Percentiles rank a stretch among this genome's conserved stretches.
Evolutionary conservation across 805 yeast genomes (phyloP).

Genomic region (Metschnikowia santaceciliae): DNA sequence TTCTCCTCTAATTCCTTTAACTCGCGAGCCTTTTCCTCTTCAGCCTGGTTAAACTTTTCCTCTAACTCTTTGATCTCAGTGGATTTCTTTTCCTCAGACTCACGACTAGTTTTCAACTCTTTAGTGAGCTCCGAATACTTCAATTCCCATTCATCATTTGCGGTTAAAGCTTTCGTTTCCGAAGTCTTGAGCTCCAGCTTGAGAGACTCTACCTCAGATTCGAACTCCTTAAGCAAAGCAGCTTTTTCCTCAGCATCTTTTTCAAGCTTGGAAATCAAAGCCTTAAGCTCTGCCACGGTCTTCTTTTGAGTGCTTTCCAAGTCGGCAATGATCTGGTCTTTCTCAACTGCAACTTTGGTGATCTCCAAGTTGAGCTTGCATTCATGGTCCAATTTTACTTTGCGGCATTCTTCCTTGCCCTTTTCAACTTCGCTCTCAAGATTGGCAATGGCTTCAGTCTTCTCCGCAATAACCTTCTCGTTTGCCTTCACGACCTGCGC

Average conservation of each 20-base stretch:
- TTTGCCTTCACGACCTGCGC: conserved; percentile 3
- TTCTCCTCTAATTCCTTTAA: conserved; percentile 3
- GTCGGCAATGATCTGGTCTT: conserved; percentile 15
- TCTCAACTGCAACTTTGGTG: conserved; percentile 21
- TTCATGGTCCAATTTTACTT: conserved; percentile 16
- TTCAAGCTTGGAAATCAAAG: neutral
- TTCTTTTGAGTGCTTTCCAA: neutral
- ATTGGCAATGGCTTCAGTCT: neutral
- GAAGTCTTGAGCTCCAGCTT: conserved; percentile 5
- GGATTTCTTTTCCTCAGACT: neutral
- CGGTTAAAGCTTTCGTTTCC: neutral
- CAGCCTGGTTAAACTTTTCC: neutral
- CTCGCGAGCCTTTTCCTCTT: conserved; percentile 4
- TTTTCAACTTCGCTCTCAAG: neutral
- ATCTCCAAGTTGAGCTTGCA: conserved; percentile 24
- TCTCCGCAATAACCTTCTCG: neutral
- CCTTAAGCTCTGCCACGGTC: neutral
- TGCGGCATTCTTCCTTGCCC: conserved; percentile 8
- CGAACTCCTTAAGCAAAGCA: neutral
- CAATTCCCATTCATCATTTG: neutral
- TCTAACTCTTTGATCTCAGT: conserved; percentile 4
- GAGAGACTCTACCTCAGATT: conserved; percentile 6
- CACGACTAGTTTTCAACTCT: neutral
- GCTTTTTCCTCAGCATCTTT: conserved; percentile 4
- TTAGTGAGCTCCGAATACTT: neutral